Base-by-base conservation (phyloP, 1,284 basidiomycete genomes). In the Farysia itapuensis region DNA sequence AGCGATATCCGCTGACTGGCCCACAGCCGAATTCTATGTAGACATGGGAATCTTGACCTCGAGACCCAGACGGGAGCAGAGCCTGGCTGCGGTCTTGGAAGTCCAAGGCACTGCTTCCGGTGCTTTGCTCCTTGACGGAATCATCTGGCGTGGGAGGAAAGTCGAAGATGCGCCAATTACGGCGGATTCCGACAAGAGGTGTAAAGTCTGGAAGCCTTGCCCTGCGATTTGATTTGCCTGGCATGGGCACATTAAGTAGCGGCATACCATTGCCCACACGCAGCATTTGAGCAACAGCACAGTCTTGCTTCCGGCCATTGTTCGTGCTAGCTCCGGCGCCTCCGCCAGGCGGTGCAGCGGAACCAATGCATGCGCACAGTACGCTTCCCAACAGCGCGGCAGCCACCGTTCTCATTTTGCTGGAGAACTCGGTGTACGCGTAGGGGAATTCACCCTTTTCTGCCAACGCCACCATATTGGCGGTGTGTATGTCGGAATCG, bases 211-310 rank as follows among this genome's bases (percentile, higher is more conserved):
- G 68, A 16, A 61, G 49, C 34, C 59, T 65, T 13, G 57, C 29
- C 44, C 59, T 64, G 18, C 65, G 50, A 31, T 67, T 58, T 12
- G 39, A 48, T 28, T 54, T 64, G 28, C 54, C 51, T 4, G 60
- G 58, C 39, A 64, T 64, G n/a, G 47, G 41, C 24, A 74, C 68
- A 37, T 72, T 71, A 34, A 72, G 51, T 18, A 74, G 53, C 13
- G 64, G 52, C 73, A 74, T 74, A 21, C 73, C 73, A 39, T 73
- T 67, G 8, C 70, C 64, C 1, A 74, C 51, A 5, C 72, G 59
- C n/a, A 74, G 50, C 73, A 75, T 75, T 48, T 75, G 73, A 11
- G 64, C 68, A 14, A 75, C 60, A n/a, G 73, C 71, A 30, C 73
- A 75, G 39, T 75, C 69, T 42, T 74, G 73, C 35, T 67, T 66